phyloP scores from a whole-genome alignment of 345 rosid genomes.

The Pistacia vera region DNA sequence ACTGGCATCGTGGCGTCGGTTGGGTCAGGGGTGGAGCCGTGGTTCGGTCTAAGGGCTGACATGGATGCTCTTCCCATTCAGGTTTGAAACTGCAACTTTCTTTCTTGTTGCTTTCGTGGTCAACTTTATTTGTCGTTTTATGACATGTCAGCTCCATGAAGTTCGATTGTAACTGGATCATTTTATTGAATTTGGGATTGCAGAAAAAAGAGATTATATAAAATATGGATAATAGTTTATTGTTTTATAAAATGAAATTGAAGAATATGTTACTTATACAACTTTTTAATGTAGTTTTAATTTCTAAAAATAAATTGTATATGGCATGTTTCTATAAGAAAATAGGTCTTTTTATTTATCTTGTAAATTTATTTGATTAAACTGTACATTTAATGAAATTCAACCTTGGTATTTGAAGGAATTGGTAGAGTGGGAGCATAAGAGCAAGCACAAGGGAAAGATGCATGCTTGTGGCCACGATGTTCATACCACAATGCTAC shows the following conservation, averaged over 20 bases:
- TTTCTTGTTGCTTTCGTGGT: too few relatives aligned
- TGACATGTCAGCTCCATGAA: too few relatives aligned
- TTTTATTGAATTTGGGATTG: too few relatives aligned
- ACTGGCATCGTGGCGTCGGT: conserved; percentile 59
- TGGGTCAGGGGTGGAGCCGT: conserved; percentile 46
- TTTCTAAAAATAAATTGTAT: too few relatives aligned
- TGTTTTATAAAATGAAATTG: neutral
- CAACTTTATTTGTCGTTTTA: too few relatives aligned
- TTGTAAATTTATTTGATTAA: neutral
- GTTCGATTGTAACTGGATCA: too few relatives aligned
- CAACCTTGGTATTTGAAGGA: conserved; percentile 30
- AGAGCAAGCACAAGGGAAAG: conserved; percentile 48
- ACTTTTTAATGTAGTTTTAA: too few relatives aligned
- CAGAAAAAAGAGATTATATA: too few relatives aligned
- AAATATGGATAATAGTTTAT: neutral
- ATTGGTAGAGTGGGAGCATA: conserved; percentile 47
- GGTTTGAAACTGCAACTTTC: conserved; percentile 22
- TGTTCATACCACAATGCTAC: conserved; percentile 51
- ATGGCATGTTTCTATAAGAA: too few relatives aligned
- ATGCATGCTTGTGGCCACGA: conserved; percentile 74
- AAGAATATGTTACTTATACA: too few relatives aligned
- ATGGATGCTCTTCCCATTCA: conserved; percentile 62
- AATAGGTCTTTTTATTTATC: too few relatives aligned
- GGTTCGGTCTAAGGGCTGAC: conserved; percentile 60
- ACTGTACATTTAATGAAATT: neutral